phyloP scores from a whole-genome alignment of 306 rosid genomes.

The Fagus sylvatica region DNA sequence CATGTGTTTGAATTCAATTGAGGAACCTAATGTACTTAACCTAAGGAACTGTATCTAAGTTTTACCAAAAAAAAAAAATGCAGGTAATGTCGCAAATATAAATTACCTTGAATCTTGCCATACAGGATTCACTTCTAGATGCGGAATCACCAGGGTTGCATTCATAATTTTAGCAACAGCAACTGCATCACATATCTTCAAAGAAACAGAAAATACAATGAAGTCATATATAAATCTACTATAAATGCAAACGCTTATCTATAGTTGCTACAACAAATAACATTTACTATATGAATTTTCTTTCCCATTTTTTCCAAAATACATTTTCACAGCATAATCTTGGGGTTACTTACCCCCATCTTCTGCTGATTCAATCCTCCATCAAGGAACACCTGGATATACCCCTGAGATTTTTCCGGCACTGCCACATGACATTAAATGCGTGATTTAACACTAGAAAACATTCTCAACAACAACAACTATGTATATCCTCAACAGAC shows the following conservation, averaged over 20 bases:
- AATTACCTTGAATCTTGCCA: slow-evolving; percentile 89
- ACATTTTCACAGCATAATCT: not conserved
- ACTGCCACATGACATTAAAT: slow-evolving; percentile 54
- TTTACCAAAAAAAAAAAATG: not conserved
- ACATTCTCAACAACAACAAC: not conserved
- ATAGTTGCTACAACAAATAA: not conserved
- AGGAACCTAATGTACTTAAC: no score
- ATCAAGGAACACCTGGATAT: slow-evolving; percentile 90
- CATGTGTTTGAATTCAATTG: no score
- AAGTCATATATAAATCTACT: not conserved
- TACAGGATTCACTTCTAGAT: slow-evolving; percentile 90
- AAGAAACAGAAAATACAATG: slow-evolving; percentile 5
- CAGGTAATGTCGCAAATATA: not conserved
- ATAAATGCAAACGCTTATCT: not conserved
- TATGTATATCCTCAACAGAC: no score
- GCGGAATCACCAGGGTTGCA: slow-evolving; percentile 94
- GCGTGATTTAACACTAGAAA: not conserved
- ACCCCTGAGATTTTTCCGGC: slow-evolving; percentile 76
- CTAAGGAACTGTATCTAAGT: no score
- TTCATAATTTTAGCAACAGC: slow-evolving; percentile 91
- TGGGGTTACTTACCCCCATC: slow-evolving; percentile 83
- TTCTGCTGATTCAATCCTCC: slow-evolving; percentile 99
- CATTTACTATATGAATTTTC: not conserved
- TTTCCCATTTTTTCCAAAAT: not conserved
- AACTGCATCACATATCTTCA: slow-evolving; percentile 97